phyloP scores from a whole-genome alignment of 768 basidiomycete genomes.

The Hirschioporus abietinus region DNA sequence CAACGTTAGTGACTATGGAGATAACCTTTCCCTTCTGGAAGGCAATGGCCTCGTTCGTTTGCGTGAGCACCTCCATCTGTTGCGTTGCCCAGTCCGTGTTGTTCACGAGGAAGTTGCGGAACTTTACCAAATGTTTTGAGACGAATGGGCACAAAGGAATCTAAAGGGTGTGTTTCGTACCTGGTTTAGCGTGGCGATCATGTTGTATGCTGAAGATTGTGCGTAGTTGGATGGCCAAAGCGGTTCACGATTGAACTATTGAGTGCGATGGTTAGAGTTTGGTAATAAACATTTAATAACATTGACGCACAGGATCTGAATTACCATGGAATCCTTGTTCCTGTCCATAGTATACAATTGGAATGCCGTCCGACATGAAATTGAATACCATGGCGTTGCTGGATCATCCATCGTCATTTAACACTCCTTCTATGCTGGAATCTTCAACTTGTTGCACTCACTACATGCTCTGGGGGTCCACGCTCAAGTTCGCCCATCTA shows the following conservation, averaged over 20 bases:
- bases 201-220: constrained; percentile 50
- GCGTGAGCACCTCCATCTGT: constrained; percentile 45
- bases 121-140: constrained; percentile 25
- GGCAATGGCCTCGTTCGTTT: constrained; percentile 47
- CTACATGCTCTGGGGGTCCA: constrained; percentile 70
- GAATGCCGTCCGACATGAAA: constrained; percentile 78
- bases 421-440: background rate
- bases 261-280: constrained; percentile 8
- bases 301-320: constrained; percentile 53
- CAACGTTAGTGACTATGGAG: constrained; percentile 64
- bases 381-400: constrained; percentile 72
- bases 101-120: constrained; percentile 63
- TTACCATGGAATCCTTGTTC: constrained; percentile 66
- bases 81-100: constrained; percentile 45
- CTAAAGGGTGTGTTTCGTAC: constrained; percentile 23
- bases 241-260: constrained; percentile 67
- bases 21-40: constrained; percentile 61
- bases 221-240: constrained; percentile 66
- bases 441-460: constrained; percentile 24
- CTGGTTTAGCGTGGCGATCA: constrained; percentile 57
- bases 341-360: constrained; percentile 78
- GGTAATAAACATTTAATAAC: constrained; percentile 1
- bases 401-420: constrained; percentile 13
- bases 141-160: background rate
- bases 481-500: constrained; percentile 66